Evolutionary conservation across 2,329 filamentous ascomycete genomes (phyloP).

Genomic region (Emydomyces testavorans): DNA sequence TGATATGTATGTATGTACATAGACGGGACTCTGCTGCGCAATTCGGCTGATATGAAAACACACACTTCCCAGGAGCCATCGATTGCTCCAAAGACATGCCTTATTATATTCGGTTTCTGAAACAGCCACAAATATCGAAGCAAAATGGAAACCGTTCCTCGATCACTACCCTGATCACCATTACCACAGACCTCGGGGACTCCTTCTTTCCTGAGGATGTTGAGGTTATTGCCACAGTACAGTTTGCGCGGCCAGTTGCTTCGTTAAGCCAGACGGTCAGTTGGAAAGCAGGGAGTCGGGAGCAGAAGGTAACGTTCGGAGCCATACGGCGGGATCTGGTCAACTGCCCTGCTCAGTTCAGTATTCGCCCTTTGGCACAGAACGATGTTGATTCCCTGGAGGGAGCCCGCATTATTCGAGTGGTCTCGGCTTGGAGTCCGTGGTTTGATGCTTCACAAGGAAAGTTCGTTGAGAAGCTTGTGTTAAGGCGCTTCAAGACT

Average conservation of each 20-base stretch:
- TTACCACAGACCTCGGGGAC: conserved; percentile 60
- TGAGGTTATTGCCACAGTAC: conserved; percentile 33
- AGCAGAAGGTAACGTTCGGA: conserved; percentile 34
- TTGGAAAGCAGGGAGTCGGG: conserved; percentile 38
- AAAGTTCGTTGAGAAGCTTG: conserved; percentile 39
- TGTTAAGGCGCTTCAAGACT: conserved; percentile 41
- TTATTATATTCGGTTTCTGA: conserved; percentile 57
- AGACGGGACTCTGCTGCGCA: too few relatives aligned
- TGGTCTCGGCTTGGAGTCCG: conserved; percentile 49
- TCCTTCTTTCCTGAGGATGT: conserved; percentile 45
- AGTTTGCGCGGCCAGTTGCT: conserved; percentile 11
- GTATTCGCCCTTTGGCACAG: background rate
- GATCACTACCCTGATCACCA: conserved; percentile 46
- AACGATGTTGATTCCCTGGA: conserved; percentile 20
- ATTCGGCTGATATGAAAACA: too few relatives aligned
- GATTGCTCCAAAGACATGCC: conserved; percentile 33
- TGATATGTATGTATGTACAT: too few relatives aligned
- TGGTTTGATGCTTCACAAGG: conserved; percentile 32
- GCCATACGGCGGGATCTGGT: conserved; percentile 5
- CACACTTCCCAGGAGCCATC: background rate
- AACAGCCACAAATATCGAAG: conserved; percentile 43
- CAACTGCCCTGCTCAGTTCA: conserved; percentile 4
- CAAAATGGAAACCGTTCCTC: conserved; percentile 21
- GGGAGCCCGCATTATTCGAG: conserved; percentile 28
- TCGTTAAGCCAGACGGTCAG: conserved; percentile 24